Evolutionary conservation across 768 basidiomycete species (phyloP), one percentile per base, ranked within the genome.

Genomic region (Mycena sanguinolenta): DNA sequence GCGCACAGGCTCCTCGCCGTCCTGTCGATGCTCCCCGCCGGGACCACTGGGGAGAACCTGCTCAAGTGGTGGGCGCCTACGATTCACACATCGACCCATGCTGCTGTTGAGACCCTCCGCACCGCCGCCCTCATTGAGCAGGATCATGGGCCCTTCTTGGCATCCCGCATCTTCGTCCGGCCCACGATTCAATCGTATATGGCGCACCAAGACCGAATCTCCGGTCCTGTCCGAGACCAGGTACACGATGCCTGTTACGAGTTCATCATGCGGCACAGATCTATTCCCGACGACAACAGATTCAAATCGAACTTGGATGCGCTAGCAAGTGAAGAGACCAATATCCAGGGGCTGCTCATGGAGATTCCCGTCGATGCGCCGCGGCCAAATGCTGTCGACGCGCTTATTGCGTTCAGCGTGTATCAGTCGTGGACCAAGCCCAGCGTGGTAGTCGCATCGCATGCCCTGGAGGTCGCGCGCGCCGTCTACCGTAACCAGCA

Each of bases 21-120:
- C 21, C 63, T 79, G 2, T 73, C 78, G 9, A 65, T 78, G 61
- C 73, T 80, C n/a, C 79, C 79, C 0, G 75, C 63, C 23, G 78
- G 79, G 8, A 73, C 73, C 8, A 60, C 57, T 53, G 57, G 63
- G 6, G 10, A 66, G 21, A 62, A 72, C 42, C 63, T 79, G 5
- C 3, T 4, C 10, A 30, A 58, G 58, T 71, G 65, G 73, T 68
- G 69, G 19, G 44, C 46, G 8, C 25, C 25, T 28, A 5, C 73
- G 10, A 19, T 44, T n/a, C 13, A 13, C 4, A 14, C 39, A 4
- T 61, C 66, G 13, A 23, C 49, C 7, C 65, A 70, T n/a, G 21
- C 44, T 21, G 44, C 17, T 2, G 44, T 74, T 7, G 38, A 42
- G 5, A 58, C 68, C 16, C 67, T 75, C 14, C 53, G 32, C n/a